Conservation (phyloP, 2,329 filamentous ascomycete species). For the Colletotrichum sp. region DNA sequence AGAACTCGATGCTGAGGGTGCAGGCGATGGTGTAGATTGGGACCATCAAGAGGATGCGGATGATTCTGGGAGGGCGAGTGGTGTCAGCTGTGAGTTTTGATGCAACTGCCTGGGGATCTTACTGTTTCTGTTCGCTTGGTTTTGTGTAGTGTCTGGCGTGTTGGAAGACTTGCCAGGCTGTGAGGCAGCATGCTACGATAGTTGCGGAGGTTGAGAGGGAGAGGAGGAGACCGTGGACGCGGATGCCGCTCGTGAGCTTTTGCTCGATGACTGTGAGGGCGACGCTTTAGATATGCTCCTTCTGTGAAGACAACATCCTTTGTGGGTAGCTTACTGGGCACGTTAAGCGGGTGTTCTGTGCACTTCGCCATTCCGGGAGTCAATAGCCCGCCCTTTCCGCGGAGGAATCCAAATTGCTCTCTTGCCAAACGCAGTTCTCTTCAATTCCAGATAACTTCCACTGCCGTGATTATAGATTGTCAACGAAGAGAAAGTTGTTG, state of each 20-base stretch:
- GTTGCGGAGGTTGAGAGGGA: not conserved
- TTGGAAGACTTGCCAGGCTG: not conserved
- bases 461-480: accelerated
- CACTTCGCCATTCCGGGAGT: not conserved
- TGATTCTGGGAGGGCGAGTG: not conserved
- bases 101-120: not conserved
- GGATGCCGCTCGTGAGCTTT: not conserved
- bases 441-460: not conserved
- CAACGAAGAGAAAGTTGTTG: not conserved
- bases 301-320: not conserved
- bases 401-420: not conserved
- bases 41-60: not conserved
- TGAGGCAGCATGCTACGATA: not conserved
- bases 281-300: not conserved
- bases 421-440: not conserved
- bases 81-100: accelerated
- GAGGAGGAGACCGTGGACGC: not conserved
- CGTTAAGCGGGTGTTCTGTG: not conserved
- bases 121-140: conserved; percentile 1
- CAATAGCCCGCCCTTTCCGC: not conserved
- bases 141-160: not conserved
- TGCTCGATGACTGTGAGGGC: not conserved
- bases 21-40: not conserved
- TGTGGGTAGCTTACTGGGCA: not conserved
- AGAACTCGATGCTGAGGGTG: not conserved